Conservation (phyloP, 768 basidiomycete species). For the Sporobolomyces roseus region DNA sequence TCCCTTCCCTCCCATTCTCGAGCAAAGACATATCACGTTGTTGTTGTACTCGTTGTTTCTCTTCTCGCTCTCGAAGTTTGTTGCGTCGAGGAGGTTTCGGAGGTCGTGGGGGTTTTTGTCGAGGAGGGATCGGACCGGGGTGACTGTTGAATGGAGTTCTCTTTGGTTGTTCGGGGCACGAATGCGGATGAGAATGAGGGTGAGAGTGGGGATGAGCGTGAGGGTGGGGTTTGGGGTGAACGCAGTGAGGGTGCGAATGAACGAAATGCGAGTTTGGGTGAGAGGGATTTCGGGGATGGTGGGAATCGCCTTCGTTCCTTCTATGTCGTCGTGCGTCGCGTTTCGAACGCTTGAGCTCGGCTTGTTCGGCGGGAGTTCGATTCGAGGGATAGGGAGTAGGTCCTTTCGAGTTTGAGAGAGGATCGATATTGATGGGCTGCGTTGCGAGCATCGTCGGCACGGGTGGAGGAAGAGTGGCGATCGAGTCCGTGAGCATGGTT, state of each 20-base stretch:
- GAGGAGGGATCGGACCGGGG: neutral
- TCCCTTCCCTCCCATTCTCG: neutral
- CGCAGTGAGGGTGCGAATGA: too few species aligned
- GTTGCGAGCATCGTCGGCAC: too few species aligned
- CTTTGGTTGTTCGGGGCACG: neutral
- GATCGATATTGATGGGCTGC: too few species aligned
- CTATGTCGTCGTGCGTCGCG: slow-evolving; percentile 28
- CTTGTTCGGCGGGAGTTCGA: slow-evolving; percentile 23
- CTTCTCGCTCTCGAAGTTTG: neutral
- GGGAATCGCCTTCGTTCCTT: neutral
- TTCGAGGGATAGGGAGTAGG: slow-evolving; percentile 15
- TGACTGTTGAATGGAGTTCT: neutral
- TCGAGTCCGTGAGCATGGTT: too few species aligned
- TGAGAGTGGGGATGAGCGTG: neutral
- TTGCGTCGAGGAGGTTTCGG: neutral
- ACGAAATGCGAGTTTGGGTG: too few species aligned
- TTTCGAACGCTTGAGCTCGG: slow-evolving; percentile 33
- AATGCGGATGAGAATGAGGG: neutral
- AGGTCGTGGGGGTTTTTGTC: neutral
- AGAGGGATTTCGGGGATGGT: neutral
- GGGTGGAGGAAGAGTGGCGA: too few species aligned
- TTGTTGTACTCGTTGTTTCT: neutral
- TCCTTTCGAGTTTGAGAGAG: slow-evolving; percentile 4
- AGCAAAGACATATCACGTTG: neutral
- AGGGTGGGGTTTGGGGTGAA: too few species aligned